Evolutionary conservation across 169 alveolate genomes (phyloP), one percentile per base, ranked within the genome.

Genomic region (Plasmodium cynomolgi): DNA sequence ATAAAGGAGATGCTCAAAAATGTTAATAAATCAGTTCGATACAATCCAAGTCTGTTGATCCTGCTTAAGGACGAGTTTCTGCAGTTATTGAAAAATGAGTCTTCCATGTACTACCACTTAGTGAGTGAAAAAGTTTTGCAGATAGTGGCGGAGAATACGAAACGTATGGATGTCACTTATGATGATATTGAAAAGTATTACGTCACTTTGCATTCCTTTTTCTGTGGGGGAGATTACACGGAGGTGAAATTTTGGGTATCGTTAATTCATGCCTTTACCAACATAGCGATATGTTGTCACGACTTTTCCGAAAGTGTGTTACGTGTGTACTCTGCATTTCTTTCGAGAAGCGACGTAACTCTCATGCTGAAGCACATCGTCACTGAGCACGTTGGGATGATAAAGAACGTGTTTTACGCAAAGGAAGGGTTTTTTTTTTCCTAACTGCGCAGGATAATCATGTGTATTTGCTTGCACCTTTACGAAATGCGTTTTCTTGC

Each of bases 211-310:
- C 33, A 88, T 88, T 84, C 93, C 8, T 73, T 84, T 79, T 88
- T 88, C 23, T 79, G 79, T 34, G 50, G 72, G 37, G 56, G 81
- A 20, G 41, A 88, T 79, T 88, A 50, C 72, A 62, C 5, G 26
- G 50, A 88, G 34, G 26, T 88, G 11, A 79, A 88, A 41, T 88
- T 79, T 29, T 88, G 94, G 94, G 20, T 88, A 15, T 88, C 86
- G 33, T 80, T 88, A 88, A 88, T 88, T 88, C 94, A 88, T 41
- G 86, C 86, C 31, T 79, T 88, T 79, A 88, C 94, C n/a, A 88
- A 68, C n/a, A 88, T 79, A 34, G 94, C 90, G 11, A 13, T 88
- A 58, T 88, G 77, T 13, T 88, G 94, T 29, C 83, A 88, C 50
- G 86, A 79, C 75, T 50, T 88, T 17, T 34, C 94, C 9, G 50